Percentiles rank a stretch among this genome's conserved stretches.
Evolutionary conservation across 2,329 filamentous ascomycete genomes (phyloP).

Genomic region (Ceratocystis albifundus): DNA sequence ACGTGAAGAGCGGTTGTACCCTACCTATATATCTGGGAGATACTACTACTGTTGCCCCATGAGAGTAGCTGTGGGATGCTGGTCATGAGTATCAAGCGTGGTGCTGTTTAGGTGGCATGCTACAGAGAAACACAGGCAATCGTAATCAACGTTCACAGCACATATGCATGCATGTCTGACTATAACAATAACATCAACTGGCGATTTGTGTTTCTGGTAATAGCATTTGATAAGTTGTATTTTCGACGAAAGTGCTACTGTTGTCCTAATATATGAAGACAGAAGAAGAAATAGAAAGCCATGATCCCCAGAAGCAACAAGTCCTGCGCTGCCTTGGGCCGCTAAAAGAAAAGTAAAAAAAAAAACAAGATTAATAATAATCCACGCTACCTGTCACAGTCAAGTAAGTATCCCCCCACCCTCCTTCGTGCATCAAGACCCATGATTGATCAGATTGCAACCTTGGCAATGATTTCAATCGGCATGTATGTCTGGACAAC

Average conservation of each 20-base stretch:
- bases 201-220: slow-evolving; percentile 2
- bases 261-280: neutral
- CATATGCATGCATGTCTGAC: neutral
- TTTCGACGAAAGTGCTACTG: neutral
- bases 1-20: neutral
- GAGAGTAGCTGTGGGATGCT: neutral
- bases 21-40: neutral
- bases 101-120: neutral
- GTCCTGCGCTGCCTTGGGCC: slow-evolving; percentile 3
- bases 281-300: slow-evolving; percentile 4
- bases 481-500: slow-evolving; percentile 10
- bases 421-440: slow-evolving; percentile 1
- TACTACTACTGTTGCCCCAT: neutral
- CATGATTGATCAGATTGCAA: neutral
- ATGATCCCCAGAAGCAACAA: neutral
- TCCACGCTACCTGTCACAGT: neutral
- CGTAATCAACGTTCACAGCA: neutral
- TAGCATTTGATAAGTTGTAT: neutral
- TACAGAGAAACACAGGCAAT: neutral
- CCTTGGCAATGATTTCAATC: slow-evolving; percentile 18
- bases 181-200: neutral
- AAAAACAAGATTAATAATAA: neutral
- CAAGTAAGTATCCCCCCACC: neutral
- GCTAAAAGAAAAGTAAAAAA: slow-evolving; percentile 9
- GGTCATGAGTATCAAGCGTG: neutral